Evolutionary conservation across 108 stramenopile species (phyloP).

Genomic region (Cyclotella atomus): DNA sequence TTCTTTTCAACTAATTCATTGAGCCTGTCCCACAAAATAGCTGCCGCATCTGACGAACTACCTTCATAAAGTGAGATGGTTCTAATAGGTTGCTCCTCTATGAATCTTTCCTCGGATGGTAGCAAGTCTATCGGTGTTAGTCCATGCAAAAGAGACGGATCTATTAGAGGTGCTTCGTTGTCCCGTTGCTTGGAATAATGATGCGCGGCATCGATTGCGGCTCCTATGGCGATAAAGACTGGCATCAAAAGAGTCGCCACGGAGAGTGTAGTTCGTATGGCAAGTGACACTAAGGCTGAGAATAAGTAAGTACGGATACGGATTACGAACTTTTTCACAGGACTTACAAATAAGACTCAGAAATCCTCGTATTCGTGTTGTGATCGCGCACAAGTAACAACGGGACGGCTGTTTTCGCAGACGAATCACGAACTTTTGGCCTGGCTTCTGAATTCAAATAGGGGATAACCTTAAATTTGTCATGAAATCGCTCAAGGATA

Average conservation of each 20-base stretch:
- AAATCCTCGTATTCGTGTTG: too few species aligned
- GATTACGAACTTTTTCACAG: too few species aligned
- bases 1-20: slow-evolving; percentile 36
- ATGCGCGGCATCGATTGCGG: slow-evolving; percentile 10
- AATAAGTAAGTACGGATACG: too few species aligned
- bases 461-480: too few species aligned
- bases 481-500: too few species aligned
- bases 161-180: background rate
- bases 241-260: background rate
- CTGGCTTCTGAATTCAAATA: too few species aligned
- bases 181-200: background rate
- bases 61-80: slow-evolving; percentile 41
- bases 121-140: slow-evolving; percentile 40
- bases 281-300: too few species aligned
- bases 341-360: too few species aligned
- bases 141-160: slow-evolving; percentile 25
- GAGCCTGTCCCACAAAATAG: slow-evolving; percentile 4
- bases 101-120: slow-evolving; percentile 38
- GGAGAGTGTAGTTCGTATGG: too few species aligned
- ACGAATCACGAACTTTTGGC: too few species aligned
- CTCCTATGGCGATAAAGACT: background rate
- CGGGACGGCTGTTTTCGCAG: too few species aligned
- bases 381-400: too few species aligned
- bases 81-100: slow-evolving; percentile 34
- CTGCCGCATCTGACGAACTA: slow-evolving; percentile 14